Conservation (phyloP, 345 rosid genomes). For the Gossypium sturtianum region DNA sequence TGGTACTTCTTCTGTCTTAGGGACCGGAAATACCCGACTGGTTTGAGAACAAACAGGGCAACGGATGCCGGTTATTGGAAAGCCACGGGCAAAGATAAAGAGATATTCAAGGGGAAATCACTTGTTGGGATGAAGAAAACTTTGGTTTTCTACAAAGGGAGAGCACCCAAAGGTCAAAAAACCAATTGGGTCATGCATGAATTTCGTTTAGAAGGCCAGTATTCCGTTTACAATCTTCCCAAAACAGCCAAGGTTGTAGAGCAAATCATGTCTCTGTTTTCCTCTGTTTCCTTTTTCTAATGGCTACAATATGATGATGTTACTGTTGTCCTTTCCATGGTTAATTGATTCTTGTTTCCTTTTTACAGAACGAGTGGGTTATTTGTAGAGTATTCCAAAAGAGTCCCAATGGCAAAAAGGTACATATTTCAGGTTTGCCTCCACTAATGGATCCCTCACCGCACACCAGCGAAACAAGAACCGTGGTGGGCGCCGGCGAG, state of each 20-base stretch:
- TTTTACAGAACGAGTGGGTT: slow-evolving; percentile 75
- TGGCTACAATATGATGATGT: background rate
- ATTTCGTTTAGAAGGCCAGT: slow-evolving; percentile 69
- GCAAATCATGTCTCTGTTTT: background rate
- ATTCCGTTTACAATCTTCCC: slow-evolving; percentile 46
- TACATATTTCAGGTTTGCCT: slow-evolving; percentile 49
- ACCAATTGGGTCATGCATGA: slow-evolving; percentile 90
- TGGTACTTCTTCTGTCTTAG: slow-evolving; percentile 75
- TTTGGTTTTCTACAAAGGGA: slow-evolving; percentile 74
- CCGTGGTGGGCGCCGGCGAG: slow-evolving; percentile 18
- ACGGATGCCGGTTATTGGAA: slow-evolving; percentile 59
- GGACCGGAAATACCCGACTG: slow-evolving; percentile 80
- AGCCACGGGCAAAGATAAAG: slow-evolving; percentile 68
- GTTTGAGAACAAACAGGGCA: slow-evolving; percentile 60
- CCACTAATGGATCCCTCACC: slow-evolving; percentile 60
- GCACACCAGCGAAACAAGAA: slow-evolving; percentile 19
- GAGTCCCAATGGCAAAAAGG: slow-evolving; percentile 50
- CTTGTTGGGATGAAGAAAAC: slow-evolving; percentile 96
- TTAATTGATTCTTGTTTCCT: background rate
- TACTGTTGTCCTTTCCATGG: background rate
- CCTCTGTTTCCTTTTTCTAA: background rate
- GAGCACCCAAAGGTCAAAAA: slow-evolving; percentile 80
- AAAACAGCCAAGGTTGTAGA: slow-evolving; percentile 45
- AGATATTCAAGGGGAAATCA: slow-evolving; percentile 37
- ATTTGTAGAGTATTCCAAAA: slow-evolving; percentile 66